Conservation (phyloP, 768 basidiomycete species). For the Vararia minispora region DNA sequence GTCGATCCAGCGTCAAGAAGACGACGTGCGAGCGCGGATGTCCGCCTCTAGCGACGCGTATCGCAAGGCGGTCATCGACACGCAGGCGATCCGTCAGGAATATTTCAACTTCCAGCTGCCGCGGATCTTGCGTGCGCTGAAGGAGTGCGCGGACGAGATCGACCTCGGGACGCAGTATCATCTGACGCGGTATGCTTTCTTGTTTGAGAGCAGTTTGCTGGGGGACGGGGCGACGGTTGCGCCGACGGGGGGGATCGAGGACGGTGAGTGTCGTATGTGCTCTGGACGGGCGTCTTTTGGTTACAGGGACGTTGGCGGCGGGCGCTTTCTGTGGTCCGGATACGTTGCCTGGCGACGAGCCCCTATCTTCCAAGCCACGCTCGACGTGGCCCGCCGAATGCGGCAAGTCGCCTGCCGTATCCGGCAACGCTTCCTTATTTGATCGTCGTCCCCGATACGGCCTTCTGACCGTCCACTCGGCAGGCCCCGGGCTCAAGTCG, state of each 20-base stretch:
- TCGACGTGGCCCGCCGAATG: too few species aligned
- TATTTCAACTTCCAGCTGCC: slow-evolving; percentile 98
- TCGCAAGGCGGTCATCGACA: slow-evolving; percentile 81
- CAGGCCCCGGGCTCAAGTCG: slow-evolving; percentile 68
- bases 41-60: slow-evolving; percentile 81
- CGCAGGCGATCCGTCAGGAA: slow-evolving; percentile 86
- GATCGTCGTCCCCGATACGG: too few species aligned
- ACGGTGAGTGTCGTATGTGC: slow-evolving; percentile 31
- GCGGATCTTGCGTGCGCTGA: slow-evolving; percentile 80
- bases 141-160: slow-evolving; percentile 92
- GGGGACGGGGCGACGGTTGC: slow-evolving; percentile 82
- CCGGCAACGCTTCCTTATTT: too few species aligned
- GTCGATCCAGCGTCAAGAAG: slow-evolving; percentile 87
- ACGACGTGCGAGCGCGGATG: slow-evolving; percentile 82
- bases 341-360: too few species aligned
- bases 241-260: slow-evolving; percentile 45
- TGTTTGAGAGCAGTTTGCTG: slow-evolving; percentile 85
- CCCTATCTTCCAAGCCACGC: too few species aligned
- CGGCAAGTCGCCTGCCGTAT: too few species aligned
- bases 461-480: not conserved
- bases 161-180: slow-evolving; percentile 99
- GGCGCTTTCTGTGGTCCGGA: too few species aligned
- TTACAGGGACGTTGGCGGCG: too few species aligned
- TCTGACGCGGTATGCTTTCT: slow-evolving; percentile 85
- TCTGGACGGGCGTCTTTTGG: too few species aligned